Conservation (phyloP, 768 basidiomycete species). For the Russula earlei region DNA sequence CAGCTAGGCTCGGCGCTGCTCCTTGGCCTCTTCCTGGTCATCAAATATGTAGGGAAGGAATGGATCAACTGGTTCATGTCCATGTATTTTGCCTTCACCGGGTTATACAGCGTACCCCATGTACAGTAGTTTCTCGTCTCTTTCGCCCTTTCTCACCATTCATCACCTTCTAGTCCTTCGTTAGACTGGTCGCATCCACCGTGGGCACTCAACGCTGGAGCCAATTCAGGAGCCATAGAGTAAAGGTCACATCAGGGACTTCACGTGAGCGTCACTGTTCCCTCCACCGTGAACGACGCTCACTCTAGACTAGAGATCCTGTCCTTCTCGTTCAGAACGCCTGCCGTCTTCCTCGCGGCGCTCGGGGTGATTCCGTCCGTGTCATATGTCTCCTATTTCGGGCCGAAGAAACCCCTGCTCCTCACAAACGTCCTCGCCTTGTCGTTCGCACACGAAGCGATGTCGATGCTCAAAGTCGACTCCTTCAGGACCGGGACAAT, state of each 20-base stretch:
- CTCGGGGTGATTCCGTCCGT: slow-evolving; percentile 55
- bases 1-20: slow-evolving; percentile 65
- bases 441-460: slow-evolving; percentile 73
- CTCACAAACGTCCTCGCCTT: slow-evolving; percentile 68
- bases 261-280: slow-evolving; percentile 30
- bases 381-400: slow-evolving; percentile 43
- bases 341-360: slow-evolving; percentile 47
- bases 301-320: slow-evolving; percentile 27
- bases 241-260: slow-evolving; percentile 38
- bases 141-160: not conserved
- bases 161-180: slow-evolving; percentile 34
- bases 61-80: slow-evolving; percentile 79
- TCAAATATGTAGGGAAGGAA: slow-evolving; percentile 68
- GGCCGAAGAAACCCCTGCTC: slow-evolving; percentile 46
- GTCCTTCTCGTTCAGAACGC: slow-evolving; percentile 44
- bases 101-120: slow-evolving; percentile 61
- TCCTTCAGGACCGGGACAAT: slow-evolving; percentile 82
- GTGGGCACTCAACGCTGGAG: slow-evolving; percentile 51
- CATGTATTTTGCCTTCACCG: slow-evolving; percentile 62
- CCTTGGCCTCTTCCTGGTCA: slow-evolving; percentile 55
- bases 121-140: slow-evolving; percentile 31
- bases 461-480: slow-evolving; percentile 75
- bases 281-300: not conserved
- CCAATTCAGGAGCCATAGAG: slow-evolving; percentile 33
- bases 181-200: slow-evolving; percentile 39